phyloP scores from a whole-genome alignment of 306 rosid species.

The Pueraria montana region DNA sequence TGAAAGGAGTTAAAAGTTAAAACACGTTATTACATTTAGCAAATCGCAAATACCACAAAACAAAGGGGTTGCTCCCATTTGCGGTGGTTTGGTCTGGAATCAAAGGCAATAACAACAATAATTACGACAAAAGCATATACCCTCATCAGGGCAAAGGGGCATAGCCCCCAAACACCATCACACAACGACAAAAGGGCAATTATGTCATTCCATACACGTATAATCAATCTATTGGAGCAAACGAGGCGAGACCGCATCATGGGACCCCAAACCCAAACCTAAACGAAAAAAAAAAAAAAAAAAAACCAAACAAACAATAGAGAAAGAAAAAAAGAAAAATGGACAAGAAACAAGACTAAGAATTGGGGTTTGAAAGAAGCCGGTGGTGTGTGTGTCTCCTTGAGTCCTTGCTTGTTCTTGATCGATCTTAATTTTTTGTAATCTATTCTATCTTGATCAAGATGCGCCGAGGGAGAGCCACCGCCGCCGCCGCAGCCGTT shows the following conservation, averaged over 20 bases:
- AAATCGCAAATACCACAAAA: not conserved
- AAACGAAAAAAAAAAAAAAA: not conserved
- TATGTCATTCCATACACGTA: not conserved
- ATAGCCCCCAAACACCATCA: no score
- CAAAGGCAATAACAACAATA: slow-evolving; percentile 6
- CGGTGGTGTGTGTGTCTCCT: slow-evolving; percentile 56
- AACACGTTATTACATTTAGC: not conserved
- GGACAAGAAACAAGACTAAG: slow-evolving; percentile 50
- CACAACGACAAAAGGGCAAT: not conserved
- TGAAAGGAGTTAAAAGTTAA: not conserved
- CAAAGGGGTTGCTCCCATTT: not conserved
- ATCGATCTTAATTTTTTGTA: no score
- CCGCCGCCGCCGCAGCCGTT: not conserved
- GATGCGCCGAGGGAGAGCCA: slow-evolving; percentile 72
- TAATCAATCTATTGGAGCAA: slow-evolving; percentile 28
- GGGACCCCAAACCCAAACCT: slow-evolving; percentile 31
- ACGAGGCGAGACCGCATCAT: slow-evolving; percentile 44
- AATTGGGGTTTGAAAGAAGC: slow-evolving; percentile 33
- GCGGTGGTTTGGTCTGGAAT: slow-evolving; percentile 8
- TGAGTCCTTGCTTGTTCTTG: not conserved
- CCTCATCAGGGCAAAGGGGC: not conserved
- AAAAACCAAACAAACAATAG: not conserved
- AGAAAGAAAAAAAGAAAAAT: slow-evolving; percentile 7
- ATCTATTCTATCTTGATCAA: no score
- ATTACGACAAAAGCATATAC: slow-evolving; percentile 10